Percentiles rank a stretch among this genome's conserved stretches.
Conservation (phyloP, 148 eudicot species). For the Rhododendron williamsianum region DNA sequence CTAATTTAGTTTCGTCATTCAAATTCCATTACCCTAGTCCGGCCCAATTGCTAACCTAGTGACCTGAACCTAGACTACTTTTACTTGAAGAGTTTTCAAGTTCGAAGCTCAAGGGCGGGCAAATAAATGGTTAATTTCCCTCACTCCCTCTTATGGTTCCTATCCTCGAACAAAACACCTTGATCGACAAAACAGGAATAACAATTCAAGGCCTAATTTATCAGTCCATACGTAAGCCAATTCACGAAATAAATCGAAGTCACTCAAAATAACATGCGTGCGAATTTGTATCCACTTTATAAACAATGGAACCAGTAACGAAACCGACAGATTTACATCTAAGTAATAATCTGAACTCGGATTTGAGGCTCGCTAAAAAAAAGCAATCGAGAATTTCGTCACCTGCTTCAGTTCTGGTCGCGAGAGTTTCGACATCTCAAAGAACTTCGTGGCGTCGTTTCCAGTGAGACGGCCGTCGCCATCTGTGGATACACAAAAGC, state of each 20-base stretch:
- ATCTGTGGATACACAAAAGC: background rate
- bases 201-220: background rate
- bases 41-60: background rate
- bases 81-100: background rate
- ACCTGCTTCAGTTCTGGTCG: background rate
- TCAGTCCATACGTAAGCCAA: background rate
- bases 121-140: background rate
- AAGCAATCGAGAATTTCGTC: background rate
- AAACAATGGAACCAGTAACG: background rate
- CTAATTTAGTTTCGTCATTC: background rate
- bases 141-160: background rate
- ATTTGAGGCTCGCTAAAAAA: background rate
- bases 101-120: background rate
- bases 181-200: background rate
- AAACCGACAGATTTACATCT: background rate
- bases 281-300: background rate
- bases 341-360: background rate
- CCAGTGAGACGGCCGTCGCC: conserved; percentile 5
- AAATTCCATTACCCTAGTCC: background rate
- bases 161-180: background rate
- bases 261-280: background rate
- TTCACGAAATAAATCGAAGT: background rate
- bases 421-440: conserved; percentile 6
- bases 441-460: conserved; percentile 3
- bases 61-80: background rate